phyloP scores from a whole-genome alignment of 2,329 filamentous ascomycete genomes.

The Ophiosphaerella korrae region DNA sequence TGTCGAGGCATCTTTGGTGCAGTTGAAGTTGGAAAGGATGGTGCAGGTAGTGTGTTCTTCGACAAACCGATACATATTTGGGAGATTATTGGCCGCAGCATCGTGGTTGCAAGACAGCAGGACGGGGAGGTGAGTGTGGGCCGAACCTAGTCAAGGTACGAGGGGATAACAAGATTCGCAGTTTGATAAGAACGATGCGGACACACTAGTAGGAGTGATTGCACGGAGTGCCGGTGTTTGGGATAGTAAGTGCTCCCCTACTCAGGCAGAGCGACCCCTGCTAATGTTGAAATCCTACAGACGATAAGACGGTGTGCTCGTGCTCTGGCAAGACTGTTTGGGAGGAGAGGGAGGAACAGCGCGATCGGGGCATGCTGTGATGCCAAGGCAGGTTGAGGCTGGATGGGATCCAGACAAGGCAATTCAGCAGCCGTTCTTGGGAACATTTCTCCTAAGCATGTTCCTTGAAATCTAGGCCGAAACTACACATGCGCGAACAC shows the following conservation, averaged over 20 bases:
- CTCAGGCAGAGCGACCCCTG: neutral
- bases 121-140: slow-evolving; percentile 52
- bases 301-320: slow-evolving; percentile 97
- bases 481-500: slow-evolving; percentile 40
- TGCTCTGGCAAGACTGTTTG: slow-evolving; percentile 98
- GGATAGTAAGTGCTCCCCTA: slow-evolving; percentile 60
- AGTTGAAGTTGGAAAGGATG: slow-evolving; percentile 75
- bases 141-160: neutral
- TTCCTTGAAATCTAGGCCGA: slow-evolving; percentile 41
- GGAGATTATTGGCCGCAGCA: slow-evolving; percentile 93
- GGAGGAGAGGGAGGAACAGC: slow-evolving; percentile 93
- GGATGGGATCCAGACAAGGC: slow-evolving; percentile 18
- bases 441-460: slow-evolving; percentile 21
- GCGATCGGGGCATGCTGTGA: slow-evolving; percentile 86
- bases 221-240: slow-evolving; percentile 96
- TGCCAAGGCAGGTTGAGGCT: slow-evolving; percentile 23
- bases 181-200: slow-evolving; percentile 67
- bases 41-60: slow-evolving; percentile 78
- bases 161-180: slow-evolving; percentile 4
- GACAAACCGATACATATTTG: slow-evolving; percentile 85
- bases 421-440: slow-evolving; percentile 22
- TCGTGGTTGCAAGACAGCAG: slow-evolving; percentile 77
- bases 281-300: slow-evolving; percentile 10
- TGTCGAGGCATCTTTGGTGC: slow-evolving; percentile 72
- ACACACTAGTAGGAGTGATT: slow-evolving; percentile 91